phyloP scores from a whole-genome alignment of 306 rosid genomes.

The Vicia villosa region DNA sequence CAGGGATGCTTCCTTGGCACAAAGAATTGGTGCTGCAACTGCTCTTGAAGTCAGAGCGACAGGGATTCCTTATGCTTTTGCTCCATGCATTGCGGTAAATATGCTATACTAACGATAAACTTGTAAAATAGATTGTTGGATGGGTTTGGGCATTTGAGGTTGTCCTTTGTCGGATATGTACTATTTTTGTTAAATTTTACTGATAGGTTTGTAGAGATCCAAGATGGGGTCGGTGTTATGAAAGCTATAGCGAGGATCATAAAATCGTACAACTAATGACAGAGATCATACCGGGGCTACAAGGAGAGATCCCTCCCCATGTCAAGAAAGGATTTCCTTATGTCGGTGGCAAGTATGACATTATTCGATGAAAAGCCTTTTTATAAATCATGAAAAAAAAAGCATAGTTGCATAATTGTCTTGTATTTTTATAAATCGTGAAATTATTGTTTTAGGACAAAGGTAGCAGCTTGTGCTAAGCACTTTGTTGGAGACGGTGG shows the following conservation, averaged over 20 bases:
- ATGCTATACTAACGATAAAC: conserved; percentile 24
- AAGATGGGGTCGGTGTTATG: conserved; percentile 99
- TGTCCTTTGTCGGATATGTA: conserved; percentile 24
- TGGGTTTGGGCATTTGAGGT: neutral
- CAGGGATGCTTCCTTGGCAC: conserved; percentile 73
- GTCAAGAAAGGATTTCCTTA: conserved; percentile 72
- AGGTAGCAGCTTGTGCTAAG: conserved; percentile 97
- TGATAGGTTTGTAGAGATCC: conserved; percentile 96
- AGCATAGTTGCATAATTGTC: neutral
- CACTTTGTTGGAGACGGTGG: conserved; percentile 99
- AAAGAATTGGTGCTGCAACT: conserved; percentile 86
- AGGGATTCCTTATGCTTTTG: conserved; percentile 87
- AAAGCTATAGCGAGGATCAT: conserved; percentile 96
- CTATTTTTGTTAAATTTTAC: conserved; percentile 23
- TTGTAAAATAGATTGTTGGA: conserved; percentile 24
- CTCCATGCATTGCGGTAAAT: conserved; percentile 95
- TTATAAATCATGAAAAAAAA: neutral
- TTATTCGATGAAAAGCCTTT: conserved; percentile 13
- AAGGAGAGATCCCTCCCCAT: conserved; percentile 73
- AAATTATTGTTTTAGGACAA: conserved; percentile 52
- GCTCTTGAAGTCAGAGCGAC: conserved; percentile 96
- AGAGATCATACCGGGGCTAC: conserved; percentile 78
- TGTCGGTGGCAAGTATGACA: conserved; percentile 83
- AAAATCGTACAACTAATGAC: conserved; percentile 85
- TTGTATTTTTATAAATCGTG: neutral